A percentile compares a stretch with the other conserved stretches of the same genome.
Evolutionary conservation across 2,329 filamentous ascomycete genomes (phyloP).

Genomic region (Pestalotiopsis sp.): DNA sequence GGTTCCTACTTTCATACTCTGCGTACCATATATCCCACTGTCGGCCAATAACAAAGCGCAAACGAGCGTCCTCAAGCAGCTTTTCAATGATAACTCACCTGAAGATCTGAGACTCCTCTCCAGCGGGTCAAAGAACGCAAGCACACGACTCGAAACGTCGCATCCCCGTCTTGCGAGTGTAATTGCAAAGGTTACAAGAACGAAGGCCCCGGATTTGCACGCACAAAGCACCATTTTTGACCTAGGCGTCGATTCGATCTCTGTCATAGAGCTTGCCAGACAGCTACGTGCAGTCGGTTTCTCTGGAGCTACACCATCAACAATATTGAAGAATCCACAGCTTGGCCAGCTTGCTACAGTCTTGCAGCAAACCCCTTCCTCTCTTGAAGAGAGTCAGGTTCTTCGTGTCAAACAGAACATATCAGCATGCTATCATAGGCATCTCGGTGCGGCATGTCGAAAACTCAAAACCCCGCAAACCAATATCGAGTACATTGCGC

Average conservation of each 20-base stretch:
- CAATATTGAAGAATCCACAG: constrained; percentile 66
- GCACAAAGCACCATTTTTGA: constrained; percentile 76
- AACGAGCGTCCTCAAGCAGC: constrained; percentile 64
- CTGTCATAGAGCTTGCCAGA: constrained; percentile 71
- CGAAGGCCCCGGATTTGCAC: constrained; percentile 46
- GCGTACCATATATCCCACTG: constrained; percentile 72
- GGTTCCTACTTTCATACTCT: constrained; percentile 84
- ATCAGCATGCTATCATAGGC: constrained; percentile 64
- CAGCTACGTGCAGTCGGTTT: constrained; percentile 67
- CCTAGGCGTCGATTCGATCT: constrained; percentile 86
- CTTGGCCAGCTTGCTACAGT: constrained; percentile 48
- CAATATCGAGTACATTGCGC: constrained; percentile 73
- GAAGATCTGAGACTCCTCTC: constrained; percentile 64
- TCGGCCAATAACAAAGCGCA: constrained; percentile 92
- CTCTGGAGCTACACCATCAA: constrained; percentile 59
- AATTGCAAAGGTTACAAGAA: constrained; percentile 55
- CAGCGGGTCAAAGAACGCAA: constrained; percentile 25
- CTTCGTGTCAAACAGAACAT: constrained; percentile 62
- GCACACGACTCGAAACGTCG: constrained; percentile 32
- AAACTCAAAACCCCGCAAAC: constrained; percentile 51
- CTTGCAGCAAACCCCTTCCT: constrained; percentile 26
- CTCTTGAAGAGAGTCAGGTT: constrained; percentile 24
- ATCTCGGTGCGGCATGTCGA: constrained; percentile 55
- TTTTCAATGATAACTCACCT: constrained; percentile 66
- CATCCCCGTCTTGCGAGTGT: constrained; percentile 53